Percentiles rank a stretch among this genome's conserved stretches.
Conservation (phyloP, 805 yeast genomes). For the Brettanomyces anomalus region DNA sequence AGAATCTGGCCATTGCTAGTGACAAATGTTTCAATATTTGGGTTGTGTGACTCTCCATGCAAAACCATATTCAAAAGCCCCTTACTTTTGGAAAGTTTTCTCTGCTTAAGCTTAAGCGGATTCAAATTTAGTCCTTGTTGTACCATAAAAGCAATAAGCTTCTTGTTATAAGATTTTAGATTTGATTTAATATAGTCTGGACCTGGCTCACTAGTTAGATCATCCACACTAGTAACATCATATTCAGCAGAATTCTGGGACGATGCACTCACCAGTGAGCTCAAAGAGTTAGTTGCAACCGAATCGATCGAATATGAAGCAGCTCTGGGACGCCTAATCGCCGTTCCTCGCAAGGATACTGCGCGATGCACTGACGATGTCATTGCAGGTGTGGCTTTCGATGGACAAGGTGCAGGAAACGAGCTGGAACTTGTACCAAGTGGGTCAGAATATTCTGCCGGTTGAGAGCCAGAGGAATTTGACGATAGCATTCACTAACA, state of each 20-base stretch:
- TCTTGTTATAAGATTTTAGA: constrained; percentile 19
- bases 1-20: constrained; percentile 27
- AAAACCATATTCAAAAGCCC: constrained; percentile 7
- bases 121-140: constrained; percentile 23
- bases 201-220: constrained; percentile 15
- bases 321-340: neutral
- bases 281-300: neutral
- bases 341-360: no score
- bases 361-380: no score
- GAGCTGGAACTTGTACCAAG: no score
- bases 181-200: constrained; percentile 13
- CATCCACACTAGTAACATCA: constrained; percentile 12
- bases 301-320: neutral
- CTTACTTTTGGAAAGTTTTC: constrained; percentile 6
- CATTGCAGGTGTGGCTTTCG: no score
- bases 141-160: constrained; percentile 14
- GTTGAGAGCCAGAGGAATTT: no score
- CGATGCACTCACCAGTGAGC: neutral
- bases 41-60: constrained; percentile 1
- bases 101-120: constrained; percentile 16
- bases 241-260: neutral
- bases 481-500: no score
- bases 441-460: no score
- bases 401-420: no score
- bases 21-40: constrained; percentile 16